Evolutionary conservation across 2,329 filamentous ascomycete species (phyloP).

Genomic region (Harringtonia aguacate): DNA sequence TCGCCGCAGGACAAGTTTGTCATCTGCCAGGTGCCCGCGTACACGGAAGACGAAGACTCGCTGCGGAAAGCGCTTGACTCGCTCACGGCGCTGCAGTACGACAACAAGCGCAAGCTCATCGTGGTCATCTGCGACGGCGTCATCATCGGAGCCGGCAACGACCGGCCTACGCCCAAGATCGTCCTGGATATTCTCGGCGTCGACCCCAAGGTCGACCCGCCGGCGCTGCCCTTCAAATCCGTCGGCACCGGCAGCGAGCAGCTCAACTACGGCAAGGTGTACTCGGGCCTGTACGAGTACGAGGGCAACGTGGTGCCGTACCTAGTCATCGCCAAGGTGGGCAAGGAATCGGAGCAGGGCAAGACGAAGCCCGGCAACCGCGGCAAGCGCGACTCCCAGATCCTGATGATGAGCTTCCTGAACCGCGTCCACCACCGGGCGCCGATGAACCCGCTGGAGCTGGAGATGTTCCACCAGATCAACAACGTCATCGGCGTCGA

Average conservation of each 20-base stretch:
- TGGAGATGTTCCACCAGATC: slow-evolving; percentile 98
- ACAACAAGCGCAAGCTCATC: slow-evolving; percentile 96
- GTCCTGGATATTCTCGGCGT: slow-evolving; percentile 95
- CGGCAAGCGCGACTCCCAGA: slow-evolving; percentile 96
- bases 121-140: slow-evolving; percentile 95
- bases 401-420: slow-evolving; percentile 91
- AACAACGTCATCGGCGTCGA: slow-evolving; percentile 99
- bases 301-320: slow-evolving; percentile 98
- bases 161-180: slow-evolving; percentile 93
- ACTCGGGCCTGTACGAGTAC: slow-evolving; percentile 93
- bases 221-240: slow-evolving; percentile 87
- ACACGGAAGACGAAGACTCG: slow-evolving; percentile 95
- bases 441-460: slow-evolving; percentile 89
- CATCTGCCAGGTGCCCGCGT: slow-evolving; percentile 95
- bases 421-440: slow-evolving; percentile 93
- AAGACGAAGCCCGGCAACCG: slow-evolving; percentile 94
- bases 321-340: slow-evolving; percentile 90
- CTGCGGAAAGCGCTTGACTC: slow-evolving; percentile 89
- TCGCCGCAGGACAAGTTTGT: slow-evolving; percentile 96
- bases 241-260: slow-evolving; percentile 83
- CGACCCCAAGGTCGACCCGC: slow-evolving; percentile 91
- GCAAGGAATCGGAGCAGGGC: slow-evolving; percentile 86
- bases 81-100: slow-evolving; percentile 85
- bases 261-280: slow-evolving; percentile 97
- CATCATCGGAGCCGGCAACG: slow-evolving; percentile 92